These are phyloP conservation scores for Naganishia kalamii DNA, from an alignment of 768 basidiomycete species.

Conservation along the genomic window DNA sequence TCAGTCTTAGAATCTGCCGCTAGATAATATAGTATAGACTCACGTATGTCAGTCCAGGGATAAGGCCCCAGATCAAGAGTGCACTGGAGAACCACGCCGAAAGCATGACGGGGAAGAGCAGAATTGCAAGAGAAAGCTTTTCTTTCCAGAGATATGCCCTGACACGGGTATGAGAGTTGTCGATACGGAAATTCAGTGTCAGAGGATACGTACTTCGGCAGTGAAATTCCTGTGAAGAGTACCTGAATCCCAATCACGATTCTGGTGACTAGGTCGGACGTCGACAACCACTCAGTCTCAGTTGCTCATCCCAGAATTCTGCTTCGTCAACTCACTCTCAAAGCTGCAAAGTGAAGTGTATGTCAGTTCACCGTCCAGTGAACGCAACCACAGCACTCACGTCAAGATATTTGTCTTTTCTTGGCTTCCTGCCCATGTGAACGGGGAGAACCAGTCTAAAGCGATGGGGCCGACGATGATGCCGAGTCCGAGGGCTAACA, in stretches of 20 bases:
- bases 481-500: conserved; percentile 34
- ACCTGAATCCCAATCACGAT: conserved; percentile 19
- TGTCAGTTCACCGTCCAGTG: neutral
- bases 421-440: conserved; percentile 40
- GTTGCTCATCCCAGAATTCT: neutral
- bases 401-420: conserved; percentile 29
- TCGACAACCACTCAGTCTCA: neutral
- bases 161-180: neutral
- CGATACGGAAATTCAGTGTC: neutral
- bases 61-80: conserved; percentile 46
- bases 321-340: neutral
- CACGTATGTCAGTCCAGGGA: conserved; percentile 46
- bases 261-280: conserved; percentile 30
- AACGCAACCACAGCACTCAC: conserved; percentile 10
- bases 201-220: conserved; percentile 37
- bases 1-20: neutral
- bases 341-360: neutral
- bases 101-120: conserved; percentile 48
- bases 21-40: neutral
- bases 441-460: conserved; percentile 44
- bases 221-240: conserved; percentile 34
- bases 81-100: conserved; percentile 47
- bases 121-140: conserved; percentile 42
- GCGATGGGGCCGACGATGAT: conserved; percentile 46
- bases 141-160: conserved; percentile 46